A percentile compares a stretch with the other conserved stretches of the same genome.
Conservation (phyloP, 1,284 basidiomycete genomes). For the Austroboletus rostrupii region DNA sequence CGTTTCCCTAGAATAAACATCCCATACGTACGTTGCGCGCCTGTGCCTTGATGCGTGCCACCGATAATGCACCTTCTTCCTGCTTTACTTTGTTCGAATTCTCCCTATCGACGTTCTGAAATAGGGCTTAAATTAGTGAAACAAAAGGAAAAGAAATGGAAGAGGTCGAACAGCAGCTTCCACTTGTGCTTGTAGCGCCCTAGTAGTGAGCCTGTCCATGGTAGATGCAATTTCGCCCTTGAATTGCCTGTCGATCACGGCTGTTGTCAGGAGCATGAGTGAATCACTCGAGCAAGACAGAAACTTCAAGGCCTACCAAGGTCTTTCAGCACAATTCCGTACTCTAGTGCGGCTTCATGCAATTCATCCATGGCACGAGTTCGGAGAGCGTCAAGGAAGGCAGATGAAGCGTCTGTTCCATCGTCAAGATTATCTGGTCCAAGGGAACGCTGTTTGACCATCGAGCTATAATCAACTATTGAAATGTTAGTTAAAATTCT, state of each 20-base stretch:
- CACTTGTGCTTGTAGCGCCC: constrained; percentile 77
- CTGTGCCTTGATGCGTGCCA: constrained; percentile 71
- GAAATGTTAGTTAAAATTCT: constrained; percentile 4
- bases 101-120: constrained; percentile 74
- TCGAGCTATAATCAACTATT: constrained; percentile 50
- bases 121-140: not conserved
- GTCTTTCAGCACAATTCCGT: constrained; percentile 75
- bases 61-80: constrained; percentile 71
- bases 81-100: constrained; percentile 83
- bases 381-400: constrained; percentile 74
- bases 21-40: constrained; percentile 48
- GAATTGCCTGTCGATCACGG: constrained; percentile 80
- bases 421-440: constrained; percentile 72
- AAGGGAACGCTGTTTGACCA: constrained; percentile 76
- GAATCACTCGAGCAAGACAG: not conserved
- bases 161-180: constrained; percentile 64
- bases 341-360: constrained; percentile 72
- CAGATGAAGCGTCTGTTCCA: constrained; percentile 60
- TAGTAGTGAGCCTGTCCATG: constrained; percentile 79
- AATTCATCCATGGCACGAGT: constrained; percentile 82
- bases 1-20: too few relatives aligned
- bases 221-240: constrained; percentile 78
- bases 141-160: not conserved
- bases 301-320: constrained; percentile 43
- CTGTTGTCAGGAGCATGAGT: constrained; percentile 32